phyloP scores from a whole-genome alignment of 768 basidiomycete genomes.

The Auricularia sp. region DNA sequence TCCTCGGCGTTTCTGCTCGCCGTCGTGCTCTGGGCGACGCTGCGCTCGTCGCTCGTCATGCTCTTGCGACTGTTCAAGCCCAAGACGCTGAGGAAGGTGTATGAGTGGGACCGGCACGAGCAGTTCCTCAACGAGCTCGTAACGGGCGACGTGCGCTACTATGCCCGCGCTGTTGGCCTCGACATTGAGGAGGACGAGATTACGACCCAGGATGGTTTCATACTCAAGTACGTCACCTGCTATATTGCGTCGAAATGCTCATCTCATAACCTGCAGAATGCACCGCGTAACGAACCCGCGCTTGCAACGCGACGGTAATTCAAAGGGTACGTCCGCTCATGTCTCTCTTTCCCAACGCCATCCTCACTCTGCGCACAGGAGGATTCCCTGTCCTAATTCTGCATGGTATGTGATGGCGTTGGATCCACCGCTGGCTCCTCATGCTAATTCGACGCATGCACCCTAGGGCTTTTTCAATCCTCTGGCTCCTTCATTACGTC shows the following conservation, averaged over 20 bases:
- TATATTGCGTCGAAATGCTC: constrained; percentile 2
- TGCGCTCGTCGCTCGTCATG: constrained; percentile 10
- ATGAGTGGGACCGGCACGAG: constrained; percentile 30
- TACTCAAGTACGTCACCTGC: constrained; percentile 17
- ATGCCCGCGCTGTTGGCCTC: constrained; percentile 33
- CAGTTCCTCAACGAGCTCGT: constrained; percentile 29
- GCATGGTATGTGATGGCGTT: constrained; percentile 19
- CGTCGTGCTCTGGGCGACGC: constrained; percentile 34
- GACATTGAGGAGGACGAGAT: constrained; percentile 34
- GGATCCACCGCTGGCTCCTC: not conserved
- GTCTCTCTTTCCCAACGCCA: no score
- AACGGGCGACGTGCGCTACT: constrained; percentile 33
- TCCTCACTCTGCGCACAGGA: not conserved
- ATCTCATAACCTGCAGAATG: constrained; percentile 13
- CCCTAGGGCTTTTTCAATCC: constrained; percentile 33
- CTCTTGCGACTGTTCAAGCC: constrained; percentile 12
- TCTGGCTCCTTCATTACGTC: constrained; percentile 39
- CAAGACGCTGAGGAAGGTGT: constrained; percentile 13
- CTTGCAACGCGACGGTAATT: constrained; percentile 18
- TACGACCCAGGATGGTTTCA: constrained; percentile 39
- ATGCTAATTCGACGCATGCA: not conserved
- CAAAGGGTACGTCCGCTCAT: constrained; percentile 13
- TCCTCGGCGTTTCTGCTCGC: constrained; percentile 30
- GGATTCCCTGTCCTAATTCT: constrained; percentile 36
- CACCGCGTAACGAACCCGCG: constrained; percentile 28